Conservation (phyloP, 208 protist species). For the Wallacemonas sp. region DNA sequence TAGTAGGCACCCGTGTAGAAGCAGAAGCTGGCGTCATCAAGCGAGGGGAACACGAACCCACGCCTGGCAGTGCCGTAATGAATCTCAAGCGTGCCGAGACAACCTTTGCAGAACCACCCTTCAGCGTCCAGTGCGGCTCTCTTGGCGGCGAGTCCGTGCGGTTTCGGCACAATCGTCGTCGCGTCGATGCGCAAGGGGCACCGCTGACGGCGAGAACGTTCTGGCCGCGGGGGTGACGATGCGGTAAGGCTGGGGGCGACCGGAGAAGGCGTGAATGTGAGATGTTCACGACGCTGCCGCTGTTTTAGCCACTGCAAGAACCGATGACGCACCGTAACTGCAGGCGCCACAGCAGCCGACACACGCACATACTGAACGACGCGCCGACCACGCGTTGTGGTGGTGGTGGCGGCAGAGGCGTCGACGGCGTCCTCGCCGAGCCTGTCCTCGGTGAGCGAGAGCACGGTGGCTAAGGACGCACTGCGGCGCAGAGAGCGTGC, state of each 20-base stretch:
- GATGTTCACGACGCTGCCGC: not conserved
- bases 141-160: constrained; percentile 25
- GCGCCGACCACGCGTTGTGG: not conserved
- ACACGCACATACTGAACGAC: constrained; percentile 14
- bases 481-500: not conserved
- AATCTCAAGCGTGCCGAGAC: constrained; percentile 17
- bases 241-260: not conserved
- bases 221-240: not conserved
- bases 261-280: constrained; percentile 1
- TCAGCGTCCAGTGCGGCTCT: constrained; percentile 17
- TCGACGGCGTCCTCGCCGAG: not conserved
- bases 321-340: not conserved
- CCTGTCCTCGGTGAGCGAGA: not conserved
- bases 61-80: not conserved
- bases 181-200: constrained; percentile 1
- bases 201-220: not conserved
- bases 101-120: constrained; percentile 30
- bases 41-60: constrained; percentile 16
- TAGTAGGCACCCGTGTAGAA: constrained; percentile 56
- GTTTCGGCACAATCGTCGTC: not conserved
- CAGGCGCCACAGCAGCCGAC: not conserved
- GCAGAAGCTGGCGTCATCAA: constrained; percentile 42
- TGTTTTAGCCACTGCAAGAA: not conserved
- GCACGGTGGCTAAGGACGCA: constrained; percentile 7
- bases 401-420: not conserved